Conservation (phyloP, 352 stramenopile genomes). For the Phytophthora macrochlamydospora region DNA sequence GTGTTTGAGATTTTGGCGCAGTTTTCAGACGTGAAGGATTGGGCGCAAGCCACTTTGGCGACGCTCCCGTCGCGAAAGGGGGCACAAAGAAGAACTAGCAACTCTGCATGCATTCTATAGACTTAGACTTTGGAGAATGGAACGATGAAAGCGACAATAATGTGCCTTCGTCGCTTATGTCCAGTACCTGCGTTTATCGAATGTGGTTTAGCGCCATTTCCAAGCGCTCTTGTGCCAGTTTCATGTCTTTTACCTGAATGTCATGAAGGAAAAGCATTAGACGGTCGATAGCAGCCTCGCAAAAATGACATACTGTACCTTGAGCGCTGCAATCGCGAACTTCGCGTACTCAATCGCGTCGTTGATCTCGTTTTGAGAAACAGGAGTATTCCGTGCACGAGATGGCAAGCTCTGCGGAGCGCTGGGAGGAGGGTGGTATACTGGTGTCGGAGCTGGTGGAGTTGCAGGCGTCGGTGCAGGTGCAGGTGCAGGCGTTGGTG, state of each 20-base stretch:
- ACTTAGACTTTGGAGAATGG: slow-evolving; percentile 16
- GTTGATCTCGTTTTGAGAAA: slow-evolving; percentile 78
- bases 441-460: slow-evolving; percentile 13
- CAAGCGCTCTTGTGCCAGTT: slow-evolving; percentile 78
- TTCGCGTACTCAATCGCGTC: slow-evolving; percentile 86
- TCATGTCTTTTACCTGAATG: slow-evolving; percentile 75
- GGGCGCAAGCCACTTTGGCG: slow-evolving; percentile 71
- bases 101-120: slow-evolving; percentile 7
- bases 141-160: slow-evolving; percentile 8
- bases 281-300: neutral
- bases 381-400: slow-evolving; percentile 39
- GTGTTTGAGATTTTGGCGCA: slow-evolving; percentile 85
- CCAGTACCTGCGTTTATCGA: slow-evolving; percentile 37
- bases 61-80: slow-evolving; percentile 76
- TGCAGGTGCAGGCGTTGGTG: slow-evolving; percentile 1
- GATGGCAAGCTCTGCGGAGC: slow-evolving; percentile 23
- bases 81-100: slow-evolving; percentile 48
- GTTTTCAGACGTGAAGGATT: slow-evolving; percentile 73
- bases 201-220: slow-evolving; percentile 78
- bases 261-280: neutral
- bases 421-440: slow-evolving; percentile 24
- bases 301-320: slow-evolving; percentile 41
- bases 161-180: neutral
- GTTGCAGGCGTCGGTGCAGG: slow-evolving; percentile 12
- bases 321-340: slow-evolving; percentile 81